phyloP scores from a whole-genome alignment of 2,329 filamentous ascomycete species.

The Diaporthe sp. region DNA sequence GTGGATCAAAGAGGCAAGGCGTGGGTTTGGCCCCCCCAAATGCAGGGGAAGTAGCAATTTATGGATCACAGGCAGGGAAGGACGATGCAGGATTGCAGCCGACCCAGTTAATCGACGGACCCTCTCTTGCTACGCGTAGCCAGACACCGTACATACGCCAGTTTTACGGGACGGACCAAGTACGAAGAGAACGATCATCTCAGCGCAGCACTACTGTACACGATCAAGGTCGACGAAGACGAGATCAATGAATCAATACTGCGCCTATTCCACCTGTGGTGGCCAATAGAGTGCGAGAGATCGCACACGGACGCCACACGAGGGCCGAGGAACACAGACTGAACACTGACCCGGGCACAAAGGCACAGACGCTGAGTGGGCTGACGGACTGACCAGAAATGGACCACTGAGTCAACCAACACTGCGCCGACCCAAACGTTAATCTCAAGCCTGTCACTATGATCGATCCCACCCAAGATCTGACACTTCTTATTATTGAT shows the following conservation, averaged over 20 bases:
- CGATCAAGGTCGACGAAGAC: background rate
- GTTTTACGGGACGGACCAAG: background rate
- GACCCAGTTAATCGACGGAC: conserved; percentile 8
- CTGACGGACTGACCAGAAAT: conserved; percentile 1
- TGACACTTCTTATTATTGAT: background rate
- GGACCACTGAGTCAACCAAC: conserved; percentile 14
- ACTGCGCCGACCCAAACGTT: background rate
- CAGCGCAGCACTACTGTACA: background rate
- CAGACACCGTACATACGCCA: background rate
- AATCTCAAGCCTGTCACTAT: conserved; percentile 3
- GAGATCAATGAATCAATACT: background rate
- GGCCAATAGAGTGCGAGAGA: background rate
- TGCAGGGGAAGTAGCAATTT: conserved; percentile 31
- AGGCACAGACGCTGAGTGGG: background rate
- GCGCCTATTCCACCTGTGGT: background rate
- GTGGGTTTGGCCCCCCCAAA: conserved; percentile 27
- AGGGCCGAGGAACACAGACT: background rate
- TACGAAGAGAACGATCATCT: background rate
- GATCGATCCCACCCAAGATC: conserved; percentile 28
- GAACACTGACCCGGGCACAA: background rate
- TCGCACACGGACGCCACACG: conserved; percentile 9
- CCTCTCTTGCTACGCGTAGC: background rate
- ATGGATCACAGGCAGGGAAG: conserved; percentile 27
- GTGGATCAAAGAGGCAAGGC: conserved; percentile 30
- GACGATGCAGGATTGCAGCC: conserved; percentile 2